phyloP scores from a whole-genome alignment of 106 monocot species.

The Allium cepa region DNA sequence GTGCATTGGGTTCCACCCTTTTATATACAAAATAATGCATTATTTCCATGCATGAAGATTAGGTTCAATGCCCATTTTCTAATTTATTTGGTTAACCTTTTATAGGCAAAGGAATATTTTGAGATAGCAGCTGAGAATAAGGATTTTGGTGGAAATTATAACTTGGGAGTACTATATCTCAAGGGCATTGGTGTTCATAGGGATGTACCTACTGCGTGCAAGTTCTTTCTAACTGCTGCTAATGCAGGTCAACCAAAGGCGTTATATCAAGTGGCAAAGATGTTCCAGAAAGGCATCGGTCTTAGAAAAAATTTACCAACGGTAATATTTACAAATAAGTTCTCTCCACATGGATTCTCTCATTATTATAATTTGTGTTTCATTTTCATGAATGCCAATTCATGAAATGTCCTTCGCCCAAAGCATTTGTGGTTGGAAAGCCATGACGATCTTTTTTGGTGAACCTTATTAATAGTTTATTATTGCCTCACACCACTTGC shows the following conservation, averaged over 20 bases:
- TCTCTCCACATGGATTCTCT: neutral
- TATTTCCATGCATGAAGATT: neutral
- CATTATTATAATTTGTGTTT: no score
- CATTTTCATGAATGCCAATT: no score
- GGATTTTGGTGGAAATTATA: conserved; percentile 82
- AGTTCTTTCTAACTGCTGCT: conserved; percentile 63
- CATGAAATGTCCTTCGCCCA: no score
- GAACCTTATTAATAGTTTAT: no score
- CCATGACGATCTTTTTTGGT: no score
- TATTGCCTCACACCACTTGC: no score
- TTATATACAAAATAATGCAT: neutral
- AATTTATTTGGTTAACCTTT: neutral
- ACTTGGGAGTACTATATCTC: conserved; percentile 81
- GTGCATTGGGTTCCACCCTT: neutral
- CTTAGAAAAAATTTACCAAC: conserved; percentile 66
- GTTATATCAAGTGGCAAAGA: conserved; percentile 84
- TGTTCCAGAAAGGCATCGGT: conserved; percentile 87
- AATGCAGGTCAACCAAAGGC: conserved; percentile 93
- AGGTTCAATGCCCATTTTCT: conserved; percentile 1
- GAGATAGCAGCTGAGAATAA: conserved; percentile 78
- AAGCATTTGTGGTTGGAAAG: no score
- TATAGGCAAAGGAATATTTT: conserved; percentile 86
- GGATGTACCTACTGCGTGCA: conserved; percentile 54
- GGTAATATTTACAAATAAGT: conserved; percentile 25
- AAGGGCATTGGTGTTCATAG: conserved; percentile 87